Conservation (phyloP, 169 alveolate species). For the Amoebophrya sp. region DNA sequence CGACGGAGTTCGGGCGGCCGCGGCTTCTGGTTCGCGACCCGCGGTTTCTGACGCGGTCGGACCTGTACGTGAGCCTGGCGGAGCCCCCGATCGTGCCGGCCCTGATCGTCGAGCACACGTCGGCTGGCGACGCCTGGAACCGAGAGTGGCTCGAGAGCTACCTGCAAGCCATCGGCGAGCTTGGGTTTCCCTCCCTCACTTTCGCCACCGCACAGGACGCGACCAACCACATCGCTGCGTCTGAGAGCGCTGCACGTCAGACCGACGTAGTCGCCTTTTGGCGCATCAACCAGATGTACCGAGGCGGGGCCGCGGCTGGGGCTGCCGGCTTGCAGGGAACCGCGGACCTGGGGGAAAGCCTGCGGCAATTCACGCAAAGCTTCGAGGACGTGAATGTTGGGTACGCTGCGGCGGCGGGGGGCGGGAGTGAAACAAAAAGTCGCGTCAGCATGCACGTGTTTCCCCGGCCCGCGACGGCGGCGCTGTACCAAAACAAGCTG, state of each 20-base stretch:
- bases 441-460: not conserved
- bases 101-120: not conserved
- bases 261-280: not conserved
- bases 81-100: not conserved
- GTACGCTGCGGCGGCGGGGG: no score
- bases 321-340: no score
- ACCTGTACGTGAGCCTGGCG: not conserved
- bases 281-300: not conserved
- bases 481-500: not conserved
- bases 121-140: not conserved
- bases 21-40: not conserved
- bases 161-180: not conserved
- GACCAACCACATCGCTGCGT: no score
- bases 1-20: not conserved
- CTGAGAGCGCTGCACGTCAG: no score
- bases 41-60: not conserved
- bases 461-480: not conserved
- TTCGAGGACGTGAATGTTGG: not conserved
- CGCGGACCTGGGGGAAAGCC: not conserved
- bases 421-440: no score
- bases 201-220: no score
- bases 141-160: not conserved
- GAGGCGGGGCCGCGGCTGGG: no score
- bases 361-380: not conserved
- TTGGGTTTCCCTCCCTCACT: no score